phyloP scores from a whole-genome alignment of 768 basidiomycete species.

The Tricholoma hemisulphureum region DNA sequence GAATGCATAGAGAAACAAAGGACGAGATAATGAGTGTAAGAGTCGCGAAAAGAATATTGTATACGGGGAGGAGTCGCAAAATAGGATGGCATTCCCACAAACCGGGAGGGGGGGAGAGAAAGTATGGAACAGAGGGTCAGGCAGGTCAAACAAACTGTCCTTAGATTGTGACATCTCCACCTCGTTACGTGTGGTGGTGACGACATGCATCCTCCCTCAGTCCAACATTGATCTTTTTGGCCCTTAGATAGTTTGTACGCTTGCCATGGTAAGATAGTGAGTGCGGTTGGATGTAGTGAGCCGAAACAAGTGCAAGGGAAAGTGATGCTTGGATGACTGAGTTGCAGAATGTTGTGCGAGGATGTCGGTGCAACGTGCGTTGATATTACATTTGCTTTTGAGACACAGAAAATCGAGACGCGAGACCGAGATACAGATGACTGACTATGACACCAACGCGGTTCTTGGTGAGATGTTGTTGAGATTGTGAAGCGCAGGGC shows the following conservation, averaged over 20 bases:
- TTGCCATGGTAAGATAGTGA: conserved; percentile 47
- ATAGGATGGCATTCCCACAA: conserved; percentile 23
- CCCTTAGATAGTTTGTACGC: conserved; percentile 47
- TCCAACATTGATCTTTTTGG: conserved; percentile 26
- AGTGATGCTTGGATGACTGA: conserved; percentile 66
- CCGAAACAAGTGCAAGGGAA: conserved; percentile 64
- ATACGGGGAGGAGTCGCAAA: conserved; percentile 35
- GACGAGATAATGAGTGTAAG: conserved; percentile 39
- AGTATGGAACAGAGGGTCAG: conserved; percentile 31
- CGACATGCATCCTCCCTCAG: conserved; percentile 24
- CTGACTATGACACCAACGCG: conserved; percentile 55
- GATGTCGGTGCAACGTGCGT: conserved; percentile 64
- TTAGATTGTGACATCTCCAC: conserved; percentile 7
- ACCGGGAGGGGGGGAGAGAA: conserved; percentile 26
- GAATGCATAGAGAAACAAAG: conserved; percentile 57
- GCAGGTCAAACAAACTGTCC: conserved; percentile 37
- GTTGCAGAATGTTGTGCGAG: conserved; percentile 62
- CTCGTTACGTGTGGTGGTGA: conserved; percentile 7
- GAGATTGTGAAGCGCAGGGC: conserved; percentile 74
- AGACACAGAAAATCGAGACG: conserved; percentile 43
- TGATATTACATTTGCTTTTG: conserved; percentile 81
- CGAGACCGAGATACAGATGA: conserved; percentile 36
- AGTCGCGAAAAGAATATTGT: conserved; percentile 37
- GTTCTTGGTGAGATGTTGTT: conserved; percentile 67
- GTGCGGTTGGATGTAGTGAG: conserved; percentile 37